Base-by-base conservation (phyloP, 306 rosid genomes). In the Dalbergia cochinchinensis region DNA sequence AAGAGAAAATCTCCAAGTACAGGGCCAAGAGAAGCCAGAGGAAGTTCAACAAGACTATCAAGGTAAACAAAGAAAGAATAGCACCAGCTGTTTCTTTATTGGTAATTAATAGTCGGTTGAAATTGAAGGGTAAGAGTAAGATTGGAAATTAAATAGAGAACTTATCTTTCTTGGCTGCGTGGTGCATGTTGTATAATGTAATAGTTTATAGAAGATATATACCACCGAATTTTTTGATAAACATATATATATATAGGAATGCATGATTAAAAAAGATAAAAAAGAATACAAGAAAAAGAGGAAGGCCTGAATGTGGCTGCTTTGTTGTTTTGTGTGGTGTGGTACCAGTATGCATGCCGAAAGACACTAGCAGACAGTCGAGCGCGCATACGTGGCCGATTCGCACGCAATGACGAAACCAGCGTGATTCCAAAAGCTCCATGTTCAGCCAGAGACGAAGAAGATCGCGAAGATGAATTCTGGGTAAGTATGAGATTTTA, bases 311-410 rank as follows among this genome's bases (percentile, higher is more conserved):
- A 34, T 22, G 55, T 10, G 66, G 58, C 44, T 74, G 69, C 48
- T 79, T 76, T 48, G 41, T 68, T 83, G 70, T 78, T 65, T 75
- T 37, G 0, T 1, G 57, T 59, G 50, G 31, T 26, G 3, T 82
- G 76, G 58, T 62, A 73, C 63, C 84, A 93, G 98, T 93, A 93
- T 86, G 98, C 97, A 82, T 93, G 98, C 69, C 91, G 98, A 73
- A 93, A 93, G 78, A 91, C 97, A 62, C 89, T 93, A 61, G 98
- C 98, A 63, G 98, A 93, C 93, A 93, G 83, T 61, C 83, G 98
- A 66, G 92, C 88, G 16, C 91, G 98, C 65, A 78, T 93, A 91
- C 98, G 98, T 83, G 98, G 98, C 81, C 90, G 98, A 78, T 93
- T 93, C 73, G 97, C 98, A 9, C 89, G 98, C 72, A 93, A 93